phyloP scores from a whole-genome alignment of 805 yeast genomes.

The Barnettozyma siamensis region DNA sequence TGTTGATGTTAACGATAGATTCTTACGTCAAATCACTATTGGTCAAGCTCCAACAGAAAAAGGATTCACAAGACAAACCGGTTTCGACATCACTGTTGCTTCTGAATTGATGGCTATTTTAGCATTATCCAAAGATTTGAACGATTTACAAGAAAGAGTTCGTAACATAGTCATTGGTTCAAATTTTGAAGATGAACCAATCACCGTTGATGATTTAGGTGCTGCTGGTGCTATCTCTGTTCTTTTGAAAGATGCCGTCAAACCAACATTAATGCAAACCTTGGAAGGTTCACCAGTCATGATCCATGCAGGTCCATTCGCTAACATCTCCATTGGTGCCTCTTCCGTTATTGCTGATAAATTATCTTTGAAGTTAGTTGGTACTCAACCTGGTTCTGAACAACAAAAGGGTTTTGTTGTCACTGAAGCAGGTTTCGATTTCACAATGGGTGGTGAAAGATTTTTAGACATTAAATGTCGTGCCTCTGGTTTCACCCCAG shows the following conservation, averaged over 20 bases:
- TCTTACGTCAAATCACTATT: slow-evolving; percentile 79
- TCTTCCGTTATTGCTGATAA: slow-evolving; percentile 78
- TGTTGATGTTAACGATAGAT: slow-evolving; percentile 90
- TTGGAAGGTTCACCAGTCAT: slow-evolving; percentile 85
- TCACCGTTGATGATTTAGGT: slow-evolving; percentile 80
- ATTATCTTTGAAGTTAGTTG: slow-evolving; percentile 74
- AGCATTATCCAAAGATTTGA: slow-evolving; percentile 64
- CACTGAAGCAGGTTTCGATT: slow-evolving; percentile 86
- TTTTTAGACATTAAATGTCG: slow-evolving; percentile 79
- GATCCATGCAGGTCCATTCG: slow-evolving; percentile 87
- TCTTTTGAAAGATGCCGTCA: slow-evolving; percentile 71
- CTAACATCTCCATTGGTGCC: slow-evolving; percentile 84
- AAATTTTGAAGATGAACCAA: slow-evolving; percentile 60
- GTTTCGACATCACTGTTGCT: slow-evolving; percentile 95
- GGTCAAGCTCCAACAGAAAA: slow-evolving; percentile 94
- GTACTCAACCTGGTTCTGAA: slow-evolving; percentile 43
- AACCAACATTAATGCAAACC: slow-evolving; percentile 84
- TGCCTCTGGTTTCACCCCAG: slow-evolving; percentile 73
- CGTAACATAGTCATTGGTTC: slow-evolving; percentile 74
- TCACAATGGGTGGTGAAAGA: slow-evolving; percentile 90
- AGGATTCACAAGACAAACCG: slow-evolving; percentile 78
- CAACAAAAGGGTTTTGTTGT: slow-evolving; percentile 66
- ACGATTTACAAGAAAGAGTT: slow-evolving; percentile 68
- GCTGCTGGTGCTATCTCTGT: slow-evolving; percentile 87
- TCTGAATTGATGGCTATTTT: slow-evolving; percentile 94